phyloP scores from a whole-genome alignment of 495 filamentous ascomycete genomes.

The Penicillium paradoxum region DNA sequence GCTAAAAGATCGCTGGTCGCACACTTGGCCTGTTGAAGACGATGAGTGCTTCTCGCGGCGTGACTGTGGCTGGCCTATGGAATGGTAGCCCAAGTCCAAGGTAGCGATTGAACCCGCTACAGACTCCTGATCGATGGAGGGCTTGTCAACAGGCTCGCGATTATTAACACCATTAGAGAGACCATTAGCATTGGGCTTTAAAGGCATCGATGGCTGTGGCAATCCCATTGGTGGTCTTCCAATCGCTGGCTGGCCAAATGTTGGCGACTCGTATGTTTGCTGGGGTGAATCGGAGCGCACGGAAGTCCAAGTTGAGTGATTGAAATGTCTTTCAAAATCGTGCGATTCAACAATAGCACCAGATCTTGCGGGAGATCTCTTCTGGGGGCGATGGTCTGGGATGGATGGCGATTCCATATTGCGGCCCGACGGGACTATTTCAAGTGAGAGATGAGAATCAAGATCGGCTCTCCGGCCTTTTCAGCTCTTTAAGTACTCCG shows the following conservation, averaged over 20 bases:
- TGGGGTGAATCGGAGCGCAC: neutral
- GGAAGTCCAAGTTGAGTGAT: neutral
- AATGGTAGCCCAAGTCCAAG: neutral
- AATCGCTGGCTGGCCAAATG: slow-evolving; percentile 3
- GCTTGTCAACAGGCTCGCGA: neutral
- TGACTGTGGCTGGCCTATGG: neutral
- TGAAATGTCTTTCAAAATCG: neutral
- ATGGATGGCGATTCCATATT: slow-evolving; percentile 24
- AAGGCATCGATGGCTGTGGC: neutral
- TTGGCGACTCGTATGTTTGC: neutral
- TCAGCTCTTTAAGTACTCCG: slow-evolving; percentile 12
- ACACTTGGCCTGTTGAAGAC: neutral
- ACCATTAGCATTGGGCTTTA: neutral
- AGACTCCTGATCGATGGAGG: neutral
- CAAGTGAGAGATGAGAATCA: neutral
- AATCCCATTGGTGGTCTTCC: neutral
- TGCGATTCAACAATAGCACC: slow-evolving; percentile 8
- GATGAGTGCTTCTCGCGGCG: neutral
- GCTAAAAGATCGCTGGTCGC: neutral
- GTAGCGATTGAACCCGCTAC: neutral
- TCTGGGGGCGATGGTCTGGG: slow-evolving; percentile 15
- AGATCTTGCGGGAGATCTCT: neutral
- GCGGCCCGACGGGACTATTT: neutral
- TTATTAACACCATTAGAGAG: neutral
- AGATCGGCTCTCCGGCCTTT: neutral